Base-by-base conservation (phyloP, 2,329 filamentous ascomycete genomes). In the Anthostomella pinea region DNA sequence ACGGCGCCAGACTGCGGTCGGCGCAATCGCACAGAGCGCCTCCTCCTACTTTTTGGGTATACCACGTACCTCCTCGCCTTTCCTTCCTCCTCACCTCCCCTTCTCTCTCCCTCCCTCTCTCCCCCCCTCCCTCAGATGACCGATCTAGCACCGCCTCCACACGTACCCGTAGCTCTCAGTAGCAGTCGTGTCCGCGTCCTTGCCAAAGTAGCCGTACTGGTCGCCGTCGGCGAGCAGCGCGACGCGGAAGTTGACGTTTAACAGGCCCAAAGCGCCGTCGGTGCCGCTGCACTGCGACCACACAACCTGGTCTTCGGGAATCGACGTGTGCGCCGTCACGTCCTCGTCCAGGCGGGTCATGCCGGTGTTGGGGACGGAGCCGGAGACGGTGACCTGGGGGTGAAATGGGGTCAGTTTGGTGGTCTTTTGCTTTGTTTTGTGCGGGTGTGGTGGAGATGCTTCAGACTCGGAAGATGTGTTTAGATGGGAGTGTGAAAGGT, bases 211-310 rank as follows among this genome's bases (percentile, higher is more conserved):
- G 14, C 46, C 56, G 42, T 56, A 54, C 50, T 52, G 48, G 17
- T 44, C 30, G 22, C 50, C 58, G 28, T 54, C 54, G 16, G 58
- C 59, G 19, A 38, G 51, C 13, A 67, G 54, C 4, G 58, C 60
- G 32, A 60, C 57, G 39, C 64, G 58, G 54, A 66, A 66, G 53
- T 66, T 65, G 57, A 67, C 57, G 46, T 67, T 65, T 25, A 66
- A 50, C 31, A 65, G 57, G 15, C 63, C 64, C 22, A 63, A 54
- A 46, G 48, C 53, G 22, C 63, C 62, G 32, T 52, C 47, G 27
- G 47, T 30, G 33, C 41, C 44, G 7, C 54, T 57, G 54, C 64
- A 66, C 8, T 54, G 50, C 15, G 62, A 64, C 60, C 62, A 67
- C 9, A 56, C 57, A 30, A 57, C 48, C 26, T 35, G 38, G 33